Evolutionary conservation across 1,284 basidiomycete species (phyloP), one percentile per base, ranked within the genome.

Genomic region (Earliella scabrosa): DNA sequence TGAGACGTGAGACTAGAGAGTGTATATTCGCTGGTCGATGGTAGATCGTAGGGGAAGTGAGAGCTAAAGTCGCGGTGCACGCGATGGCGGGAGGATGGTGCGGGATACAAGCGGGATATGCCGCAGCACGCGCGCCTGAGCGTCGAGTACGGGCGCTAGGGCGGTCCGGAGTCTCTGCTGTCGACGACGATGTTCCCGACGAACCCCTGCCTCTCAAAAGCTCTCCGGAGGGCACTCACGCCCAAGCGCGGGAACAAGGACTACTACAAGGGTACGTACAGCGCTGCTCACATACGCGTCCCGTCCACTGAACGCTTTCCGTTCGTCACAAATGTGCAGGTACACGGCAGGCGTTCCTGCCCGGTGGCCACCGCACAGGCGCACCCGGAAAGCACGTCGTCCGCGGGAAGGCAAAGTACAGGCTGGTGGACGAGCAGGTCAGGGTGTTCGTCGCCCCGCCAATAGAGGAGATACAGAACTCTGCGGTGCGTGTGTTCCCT

Each of bases 211-310:
- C 75, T 88, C 6, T 89, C 87, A 31, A 92, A 92, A 74, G 94
- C 94, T 24, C 92, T 89, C 2, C 80, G 95, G 52, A 76, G 86
- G 24, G 82, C 93, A 4, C 78, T 97, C 45, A 94, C 88, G 0
- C 79, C 90, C 0, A 97, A 97, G 72, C 77, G 87, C 48, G 95
- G 84, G 18, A 96, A 95, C 77, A 97, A 96, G 68, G 93, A 97
- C 72, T 97, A 82, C 70, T 97, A 96, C 81, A 97, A 97, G 74
- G 95, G 94, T 89, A 10, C 32, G 74, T 71, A 35, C 1, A n/a
- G n/a, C n/a, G n/a, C n/a, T n/a, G n/a, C n/a, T n/a, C n/a, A n/a
- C n/a, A n/a, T n/a, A n/a, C n/a, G n/a, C n/a, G n/a, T n/a, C n/a
- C n/a, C n/a, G n/a, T n/a, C n/a, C n/a, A n/a, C n/a, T n/a, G n/a